A percentile compares a stretch with the other conserved stretches of the same genome.
phyloP scores from a whole-genome alignment of 202 grass and related monocot species.

The Dendrocalamus latiflorus region DNA sequence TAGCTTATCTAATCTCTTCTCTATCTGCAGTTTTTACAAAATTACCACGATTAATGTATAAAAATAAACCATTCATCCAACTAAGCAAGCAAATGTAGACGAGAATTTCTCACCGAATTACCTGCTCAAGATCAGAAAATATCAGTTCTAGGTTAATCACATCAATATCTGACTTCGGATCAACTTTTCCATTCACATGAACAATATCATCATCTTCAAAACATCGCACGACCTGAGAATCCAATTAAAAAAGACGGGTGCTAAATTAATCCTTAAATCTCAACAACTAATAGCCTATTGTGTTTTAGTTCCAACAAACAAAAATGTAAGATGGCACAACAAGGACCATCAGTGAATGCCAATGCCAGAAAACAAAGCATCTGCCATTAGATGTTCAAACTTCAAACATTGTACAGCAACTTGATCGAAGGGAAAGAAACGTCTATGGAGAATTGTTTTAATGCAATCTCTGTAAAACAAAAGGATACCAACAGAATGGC shows the following conservation, averaged over 20 bases:
- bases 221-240: constrained; percentile 84
- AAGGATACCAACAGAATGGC: not conserved
- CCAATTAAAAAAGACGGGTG: not conserved
- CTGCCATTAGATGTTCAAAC: not conserved
- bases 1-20: constrained; percentile 94
- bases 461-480: not conserved
- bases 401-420: not conserved
- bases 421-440: not conserved
- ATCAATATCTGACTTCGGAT: constrained; percentile 96
- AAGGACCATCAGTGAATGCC: not conserved
- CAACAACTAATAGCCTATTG: not conserved
- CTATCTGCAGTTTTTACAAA: constrained; percentile 67
- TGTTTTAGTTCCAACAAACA: not conserved
- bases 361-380: not conserved
- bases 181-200: constrained; percentile 94
- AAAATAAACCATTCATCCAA: not conserved
- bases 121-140: constrained; percentile 96
- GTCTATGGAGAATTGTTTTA: not conserved
- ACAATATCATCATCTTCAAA: constrained; percentile 98
- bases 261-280: not conserved
- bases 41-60: not conserved
- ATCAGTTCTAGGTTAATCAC: constrained; percentile 93
- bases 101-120: constrained; percentile 31
- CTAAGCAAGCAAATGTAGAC: constrained; percentile 9
- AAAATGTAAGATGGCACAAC: not conserved